These are phyloP conservation scores for Moniliophthora roreri DNA, from an alignment of 1,284 basidiomycete genomes.

Conservation along the genomic window DNA sequence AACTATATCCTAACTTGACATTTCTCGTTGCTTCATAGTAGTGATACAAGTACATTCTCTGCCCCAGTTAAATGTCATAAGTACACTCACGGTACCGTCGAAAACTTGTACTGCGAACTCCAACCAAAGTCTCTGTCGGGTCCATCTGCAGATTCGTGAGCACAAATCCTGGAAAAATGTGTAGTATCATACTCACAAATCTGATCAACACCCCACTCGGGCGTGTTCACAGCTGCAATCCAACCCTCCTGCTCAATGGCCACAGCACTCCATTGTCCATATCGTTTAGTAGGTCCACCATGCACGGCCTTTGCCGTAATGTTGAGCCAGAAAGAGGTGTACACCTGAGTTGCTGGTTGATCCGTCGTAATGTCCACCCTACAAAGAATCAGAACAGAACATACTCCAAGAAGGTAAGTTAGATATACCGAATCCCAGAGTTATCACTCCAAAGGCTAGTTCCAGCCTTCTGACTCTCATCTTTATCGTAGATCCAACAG, in stretches of 20 bases:
- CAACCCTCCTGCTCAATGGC: conserved; percentile 59
- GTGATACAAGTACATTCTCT: too few relatives aligned
- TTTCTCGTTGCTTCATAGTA: too few relatives aligned
- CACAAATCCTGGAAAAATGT: conserved; percentile 10
- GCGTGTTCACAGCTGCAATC: conserved; percentile 55
- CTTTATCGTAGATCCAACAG: conserved; percentile 45
- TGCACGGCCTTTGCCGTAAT: conserved; percentile 50
- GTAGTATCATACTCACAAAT: conserved; percentile 41
- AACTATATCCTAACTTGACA: too few relatives aligned
- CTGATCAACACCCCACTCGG: conserved; percentile 51
- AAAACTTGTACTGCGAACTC: conserved; percentile 46
- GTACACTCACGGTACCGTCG: conserved; percentile 18
- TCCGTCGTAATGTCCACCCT: conserved; percentile 52
- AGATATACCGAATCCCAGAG: conserved; percentile 47
- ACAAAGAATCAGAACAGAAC: conserved; percentile 3
- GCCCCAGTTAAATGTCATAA: neutral
- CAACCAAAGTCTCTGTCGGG: conserved; percentile 41
- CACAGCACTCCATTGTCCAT: conserved; percentile 45
- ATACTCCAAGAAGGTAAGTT: neutral
- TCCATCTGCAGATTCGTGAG: conserved; percentile 29
- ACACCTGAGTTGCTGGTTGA: conserved; percentile 51
- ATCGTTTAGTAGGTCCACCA: conserved; percentile 43
- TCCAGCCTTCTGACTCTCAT: conserved; percentile 22
- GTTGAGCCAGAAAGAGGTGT: conserved; percentile 44
- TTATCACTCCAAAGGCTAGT: conserved; percentile 41